phyloP scores from a whole-genome alignment of 345 rosid genomes.

The Pugionium cornutum region DNA sequence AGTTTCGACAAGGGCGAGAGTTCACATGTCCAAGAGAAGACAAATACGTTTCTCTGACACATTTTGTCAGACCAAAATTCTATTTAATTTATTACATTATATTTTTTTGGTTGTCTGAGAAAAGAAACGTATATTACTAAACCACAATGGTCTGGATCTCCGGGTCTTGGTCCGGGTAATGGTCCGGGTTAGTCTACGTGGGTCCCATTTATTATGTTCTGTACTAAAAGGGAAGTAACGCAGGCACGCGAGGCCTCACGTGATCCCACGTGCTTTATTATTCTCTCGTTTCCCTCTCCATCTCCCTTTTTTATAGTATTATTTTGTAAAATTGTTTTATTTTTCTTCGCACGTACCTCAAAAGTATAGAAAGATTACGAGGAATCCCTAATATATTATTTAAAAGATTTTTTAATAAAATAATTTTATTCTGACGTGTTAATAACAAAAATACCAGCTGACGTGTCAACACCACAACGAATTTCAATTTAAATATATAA shows the following conservation, averaged over 20 bases:
- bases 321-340: too few species aligned
- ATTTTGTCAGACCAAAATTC: constrained; percentile 27
- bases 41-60: constrained; percentile 49
- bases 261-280: constrained; percentile 56
- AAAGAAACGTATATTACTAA: constrained; percentile 31
- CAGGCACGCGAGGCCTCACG: constrained; percentile 67
- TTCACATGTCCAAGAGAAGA: constrained; percentile 50
- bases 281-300: not conserved
- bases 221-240: constrained; percentile 55
- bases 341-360: too few species aligned
- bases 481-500: too few species aligned
- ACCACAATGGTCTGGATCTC: too few species aligned
- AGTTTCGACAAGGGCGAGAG: constrained; percentile 29
- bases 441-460: too few species aligned
- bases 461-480: too few species aligned
- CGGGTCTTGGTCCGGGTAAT: too few species aligned
- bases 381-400: too few species aligned
- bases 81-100: not conserved
- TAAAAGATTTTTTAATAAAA: too few species aligned
- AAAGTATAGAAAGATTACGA: too few species aligned
- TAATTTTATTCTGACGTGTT: too few species aligned
- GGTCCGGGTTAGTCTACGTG: constrained; percentile 32
- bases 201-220: constrained; percentile 42
- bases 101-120: constrained; percentile 20
- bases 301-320: not conserved